phyloP scores from a whole-genome alignment of 371 early-diverging fungal species.

The Lichtheimia hyalospora region DNA sequence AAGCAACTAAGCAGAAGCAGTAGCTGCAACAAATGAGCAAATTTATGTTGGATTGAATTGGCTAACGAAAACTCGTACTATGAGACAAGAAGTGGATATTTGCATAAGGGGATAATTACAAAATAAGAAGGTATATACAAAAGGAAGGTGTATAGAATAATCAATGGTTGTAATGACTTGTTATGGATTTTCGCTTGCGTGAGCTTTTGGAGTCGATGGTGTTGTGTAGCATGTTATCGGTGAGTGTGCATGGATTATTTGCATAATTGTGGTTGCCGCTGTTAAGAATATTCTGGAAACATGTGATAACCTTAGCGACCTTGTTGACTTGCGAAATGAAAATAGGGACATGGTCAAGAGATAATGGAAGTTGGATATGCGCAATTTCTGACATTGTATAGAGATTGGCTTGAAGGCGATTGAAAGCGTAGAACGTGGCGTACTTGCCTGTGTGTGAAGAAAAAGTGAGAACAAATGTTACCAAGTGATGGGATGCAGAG shows the following conservation, averaged over 20 bases:
- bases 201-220: not conserved
- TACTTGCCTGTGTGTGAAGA: conserved; percentile 22
- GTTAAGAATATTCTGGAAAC: conserved; percentile 21
- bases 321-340: conserved; percentile 22
- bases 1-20: too few species aligned
- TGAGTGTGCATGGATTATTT: conserved; percentile 15
- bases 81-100: too few species aligned
- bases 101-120: too few species aligned
- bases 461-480: conserved; percentile 8
- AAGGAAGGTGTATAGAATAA: too few species aligned
- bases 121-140: too few species aligned
- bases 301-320: conserved; percentile 14
- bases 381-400: too few species aligned
- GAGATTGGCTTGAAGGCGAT: conserved; percentile 14
- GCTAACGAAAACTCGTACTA: too few species aligned
- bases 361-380: conserved; percentile 19
- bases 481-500: conserved; percentile 9
- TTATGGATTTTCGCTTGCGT: not conserved
- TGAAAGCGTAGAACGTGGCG: conserved; percentile 21
- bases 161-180: not conserved
- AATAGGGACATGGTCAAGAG: conserved; percentile 16
- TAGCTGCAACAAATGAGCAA: too few species aligned
- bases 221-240: not conserved
- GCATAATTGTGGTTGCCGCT: conserved; percentile 14
- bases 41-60: too few species aligned